Percentiles rank a stretch among this genome's conserved stretches.
phyloP scores from a whole-genome alignment of 345 rosid genomes.

The Anacardium occidentale region DNA sequence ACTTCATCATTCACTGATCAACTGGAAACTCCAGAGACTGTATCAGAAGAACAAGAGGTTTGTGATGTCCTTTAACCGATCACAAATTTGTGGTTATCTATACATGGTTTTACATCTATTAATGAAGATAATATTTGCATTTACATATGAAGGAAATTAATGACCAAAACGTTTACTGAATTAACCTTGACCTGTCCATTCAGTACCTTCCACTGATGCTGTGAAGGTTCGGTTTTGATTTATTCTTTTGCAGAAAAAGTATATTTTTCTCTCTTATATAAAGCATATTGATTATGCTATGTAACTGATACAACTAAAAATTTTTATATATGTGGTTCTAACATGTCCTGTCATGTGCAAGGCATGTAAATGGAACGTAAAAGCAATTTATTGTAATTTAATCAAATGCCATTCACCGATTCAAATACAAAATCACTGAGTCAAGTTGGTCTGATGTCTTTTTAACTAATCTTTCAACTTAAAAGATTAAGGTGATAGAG shows the following conservation, averaged over 20 bases:
- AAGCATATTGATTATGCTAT: too few relatives aligned
- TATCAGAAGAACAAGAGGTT: constrained; percentile 57
- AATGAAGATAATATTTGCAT: background rate
- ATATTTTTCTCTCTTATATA: too few relatives aligned
- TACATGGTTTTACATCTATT: background rate
- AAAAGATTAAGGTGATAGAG: background rate
- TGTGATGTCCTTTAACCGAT: constrained; percentile 14
- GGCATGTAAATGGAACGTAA: background rate
- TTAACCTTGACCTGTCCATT: background rate
- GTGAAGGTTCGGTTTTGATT: background rate
- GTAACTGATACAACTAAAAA: too few relatives aligned
- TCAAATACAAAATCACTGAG: background rate
- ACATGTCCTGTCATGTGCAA: background rate
- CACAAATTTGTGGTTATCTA: background rate
- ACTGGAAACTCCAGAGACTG: constrained; percentile 34
- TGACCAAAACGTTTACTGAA: background rate
- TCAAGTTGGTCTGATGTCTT: background rate
- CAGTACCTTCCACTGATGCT: background rate
- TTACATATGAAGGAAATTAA: background rate
- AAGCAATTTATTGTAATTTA: too few relatives aligned
- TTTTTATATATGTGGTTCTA: too few relatives aligned
- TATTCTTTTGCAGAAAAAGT: background rate
- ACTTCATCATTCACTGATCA: constrained; percentile 50
- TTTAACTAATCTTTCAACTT: too few relatives aligned
- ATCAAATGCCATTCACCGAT: background rate